Evolutionary conservation across 495 filamentous ascomycete species (phyloP), one percentile per base, ranked within the genome.

Genomic region (Hypomontagnella monticulosa): DNA sequence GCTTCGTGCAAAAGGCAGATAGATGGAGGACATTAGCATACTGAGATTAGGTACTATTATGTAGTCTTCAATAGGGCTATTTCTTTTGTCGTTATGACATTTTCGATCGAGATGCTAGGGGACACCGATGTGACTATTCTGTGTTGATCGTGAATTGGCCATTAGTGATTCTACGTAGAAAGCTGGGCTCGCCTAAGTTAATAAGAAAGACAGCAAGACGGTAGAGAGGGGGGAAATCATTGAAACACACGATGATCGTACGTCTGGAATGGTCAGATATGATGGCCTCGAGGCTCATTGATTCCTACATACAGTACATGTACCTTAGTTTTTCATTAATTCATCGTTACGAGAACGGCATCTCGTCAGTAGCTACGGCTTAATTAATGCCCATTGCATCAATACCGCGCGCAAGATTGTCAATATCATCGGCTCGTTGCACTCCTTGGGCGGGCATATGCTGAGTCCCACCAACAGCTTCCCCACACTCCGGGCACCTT

Each of bases 401-500:
- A 11, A 74, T 20, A 37, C 33, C 64, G 23, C 46, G 54, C 23
- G 64, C 61, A 8, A 74, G 53, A 8, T 30, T 42, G 0, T 75
- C 72, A 44, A 75, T 75, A 4, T 69, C 71, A 15, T 46, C 32
- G 0, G 70, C 72, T 11, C 48, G 67, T 6, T 58, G 63, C 2
- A 90, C 86, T 4, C 87, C 87, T 7, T 71, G 75, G 9, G 69
- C 79, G 70, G 81, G 43, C 20, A 36, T 40, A 79, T 93, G 87
- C 56, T 86, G 1, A 32, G 71, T 43, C 0, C 90, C 90, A 42
- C 89, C 90, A 44, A 93, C 82, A 2, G 76, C 56, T 3, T 78
- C 80, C 9, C 79, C 82, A 66, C 89, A 93, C 58, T 92, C 82
- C 3, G 91, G 89, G 59, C 90, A 93, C 20, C 66, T 61, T 2